phyloP scores from a whole-genome alignment of 345 rosid species.

The Ailanthus altissimus region DNA sequence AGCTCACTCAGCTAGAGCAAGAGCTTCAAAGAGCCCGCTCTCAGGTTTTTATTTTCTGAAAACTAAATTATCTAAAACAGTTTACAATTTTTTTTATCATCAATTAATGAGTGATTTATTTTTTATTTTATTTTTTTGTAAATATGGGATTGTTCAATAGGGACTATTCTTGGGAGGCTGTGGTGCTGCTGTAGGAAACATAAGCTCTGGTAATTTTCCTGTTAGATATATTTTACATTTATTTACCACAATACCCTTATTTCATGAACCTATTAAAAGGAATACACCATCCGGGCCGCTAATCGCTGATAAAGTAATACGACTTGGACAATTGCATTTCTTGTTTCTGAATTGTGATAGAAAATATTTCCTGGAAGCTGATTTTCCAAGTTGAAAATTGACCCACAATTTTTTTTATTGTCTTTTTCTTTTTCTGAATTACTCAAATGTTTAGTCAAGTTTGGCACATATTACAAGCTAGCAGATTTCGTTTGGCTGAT shows the following conservation, averaged over 20 bases:
- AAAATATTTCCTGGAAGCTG: neutral
- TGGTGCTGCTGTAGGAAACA: slow-evolving; percentile 65
- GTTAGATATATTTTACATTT: neutral
- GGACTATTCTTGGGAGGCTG: slow-evolving; percentile 85
- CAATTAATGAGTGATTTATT: no score
- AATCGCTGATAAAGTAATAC: no score
- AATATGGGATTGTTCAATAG: slow-evolving; percentile 35
- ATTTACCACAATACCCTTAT: neutral
- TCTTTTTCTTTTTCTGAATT: neutral
- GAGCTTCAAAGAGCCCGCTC: slow-evolving; percentile 95
- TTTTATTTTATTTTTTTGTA: neutral
- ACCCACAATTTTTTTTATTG: neutral
- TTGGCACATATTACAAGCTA: slow-evolving; percentile 15
- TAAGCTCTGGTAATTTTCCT: slow-evolving; percentile 72
- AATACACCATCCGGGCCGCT: neutral
- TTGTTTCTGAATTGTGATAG: neutral
- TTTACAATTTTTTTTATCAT: neutral
- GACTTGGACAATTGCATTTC: neutral
- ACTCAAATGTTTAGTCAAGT: slow-evolving; percentile 10
- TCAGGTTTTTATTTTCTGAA: slow-evolving; percentile 48
- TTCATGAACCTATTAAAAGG: neutral
- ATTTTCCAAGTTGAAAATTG: slow-evolving; percentile 19
- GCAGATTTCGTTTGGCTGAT: neutral
- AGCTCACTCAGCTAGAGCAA: slow-evolving; percentile 88
- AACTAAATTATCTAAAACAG: neutral